Evolutionary conservation across 2,329 filamentous ascomycete genomes (phyloP).

Genomic region (Meredithiella fracta): DNA sequence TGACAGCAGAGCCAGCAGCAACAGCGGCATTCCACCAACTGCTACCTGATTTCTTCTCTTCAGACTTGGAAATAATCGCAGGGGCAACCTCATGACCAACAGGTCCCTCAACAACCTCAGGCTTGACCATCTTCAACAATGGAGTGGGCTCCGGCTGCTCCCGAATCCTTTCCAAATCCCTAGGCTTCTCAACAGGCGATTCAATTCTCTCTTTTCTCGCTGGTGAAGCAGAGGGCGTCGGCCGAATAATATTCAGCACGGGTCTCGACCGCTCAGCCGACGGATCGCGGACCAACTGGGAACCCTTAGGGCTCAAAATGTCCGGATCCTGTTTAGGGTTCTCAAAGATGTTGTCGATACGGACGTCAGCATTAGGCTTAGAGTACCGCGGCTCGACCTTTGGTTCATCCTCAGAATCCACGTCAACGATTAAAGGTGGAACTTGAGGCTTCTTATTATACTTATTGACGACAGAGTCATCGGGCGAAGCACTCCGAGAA

Average conservation of each 20-base stretch:
- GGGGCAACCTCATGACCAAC: background rate
- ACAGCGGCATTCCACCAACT: background rate
- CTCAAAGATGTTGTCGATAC: slow-evolving; percentile 40
- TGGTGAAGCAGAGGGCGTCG: slow-evolving; percentile 42
- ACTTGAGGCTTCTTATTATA: slow-evolving; percentile 23
- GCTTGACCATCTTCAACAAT: background rate
- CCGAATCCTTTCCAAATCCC: slow-evolving; percentile 2
- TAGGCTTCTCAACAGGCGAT: background rate
- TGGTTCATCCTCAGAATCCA: background rate
- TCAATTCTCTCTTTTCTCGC: slow-evolving; percentile 15
- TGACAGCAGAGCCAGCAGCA: background rate
- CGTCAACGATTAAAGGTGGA: background rate
- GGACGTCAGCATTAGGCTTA: slow-evolving; percentile 46
- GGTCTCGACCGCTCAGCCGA: slow-evolving; percentile 40
- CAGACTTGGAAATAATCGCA: background rate
- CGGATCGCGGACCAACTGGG: slow-evolving; percentile 27
- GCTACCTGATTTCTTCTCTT: background rate
- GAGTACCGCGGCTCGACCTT: slow-evolving; percentile 26
- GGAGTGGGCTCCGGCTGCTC: slow-evolving; percentile 1
- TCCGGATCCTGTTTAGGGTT: slow-evolving; percentile 30
- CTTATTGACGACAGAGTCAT: slow-evolving; percentile 37
- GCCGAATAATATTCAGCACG: slow-evolving; percentile 42
- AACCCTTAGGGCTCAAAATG: slow-evolving; percentile 17
- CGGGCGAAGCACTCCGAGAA: slow-evolving; percentile 31
- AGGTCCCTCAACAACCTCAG: background rate